Base-by-base conservation (phyloP, 2,329 filamentous ascomycete species). In the Microsporum ferrugineum region DNA sequence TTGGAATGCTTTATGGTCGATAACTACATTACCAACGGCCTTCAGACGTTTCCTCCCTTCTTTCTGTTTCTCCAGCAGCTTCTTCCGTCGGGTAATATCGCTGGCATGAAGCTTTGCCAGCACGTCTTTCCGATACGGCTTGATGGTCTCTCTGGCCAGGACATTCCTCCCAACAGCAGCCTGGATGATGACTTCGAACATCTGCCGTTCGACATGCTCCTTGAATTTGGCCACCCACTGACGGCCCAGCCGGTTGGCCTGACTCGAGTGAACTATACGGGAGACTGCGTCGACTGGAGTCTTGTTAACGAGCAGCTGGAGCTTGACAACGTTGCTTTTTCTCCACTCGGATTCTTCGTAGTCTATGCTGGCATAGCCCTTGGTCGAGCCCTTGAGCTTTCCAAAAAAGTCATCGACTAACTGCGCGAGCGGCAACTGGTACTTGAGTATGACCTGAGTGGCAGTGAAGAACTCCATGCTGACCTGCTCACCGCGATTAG, bases 391-490 rank as follows among this genome's bases (percentile, higher is more conserved):
- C 73, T 99, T 99, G 59, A 99, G 80, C 74, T 95, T 96, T 59
- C 94, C 94, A 72, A 99, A 99, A 71, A 99, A 87, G 74, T 99
- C 94, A 68, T 97, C 94, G 0, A 99, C 94, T 2, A 99, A 80
- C 60, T 96, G 89, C 1, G 91, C 85, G 0, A 96, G 81, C 0
- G 94, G 94, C 1, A 99, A 76, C 59, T 91, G 84, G 72, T 99
- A 99, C 69, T 92, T 92, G 38, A 99, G 78, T 64, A 99, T 97
- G 62, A 97, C 92, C 73, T 99, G 94, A 0, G 87, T 89, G 1
- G 88, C 80, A 10, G 91, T 91, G 76, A 97, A 96, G 77, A 95
- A 97, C 65, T 90, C 89, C 39, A 99, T 78, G 66, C 88, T 88
- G 68, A 88, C 84, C 72, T 99, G 94, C 68, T 88, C 85, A 55